phyloP scores from a whole-genome alignment of 345 rosid genomes.

The Citrus cavaleriei region DNA sequence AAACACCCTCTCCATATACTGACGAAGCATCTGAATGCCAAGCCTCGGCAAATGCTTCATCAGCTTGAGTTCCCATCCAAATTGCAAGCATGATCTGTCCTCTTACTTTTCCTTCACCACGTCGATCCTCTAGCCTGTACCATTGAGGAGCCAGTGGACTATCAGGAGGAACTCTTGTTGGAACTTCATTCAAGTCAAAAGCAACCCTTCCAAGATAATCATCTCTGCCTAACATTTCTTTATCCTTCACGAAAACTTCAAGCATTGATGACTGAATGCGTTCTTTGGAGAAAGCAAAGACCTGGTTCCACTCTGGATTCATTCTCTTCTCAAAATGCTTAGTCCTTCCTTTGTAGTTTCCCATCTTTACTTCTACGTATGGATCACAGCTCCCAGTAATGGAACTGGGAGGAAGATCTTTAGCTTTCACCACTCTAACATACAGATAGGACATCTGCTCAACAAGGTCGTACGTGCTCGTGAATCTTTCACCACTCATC shows the following conservation, averaged over 20 bases:
- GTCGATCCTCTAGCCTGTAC: slow-evolving; percentile 71
- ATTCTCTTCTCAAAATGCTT: slow-evolving; percentile 66
- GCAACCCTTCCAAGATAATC: slow-evolving; percentile 69
- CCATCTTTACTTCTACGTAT: slow-evolving; percentile 84
- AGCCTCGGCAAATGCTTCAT: slow-evolving; percentile 84
- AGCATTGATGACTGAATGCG: slow-evolving; percentile 69
- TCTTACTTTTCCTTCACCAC: slow-evolving; percentile 66
- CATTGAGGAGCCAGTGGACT: slow-evolving; percentile 94
- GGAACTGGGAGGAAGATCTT: slow-evolving; percentile 61
- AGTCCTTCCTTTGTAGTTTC: slow-evolving; percentile 89
- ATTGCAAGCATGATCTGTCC: slow-evolving; percentile 89
- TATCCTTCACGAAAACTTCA: slow-evolving; percentile 70
- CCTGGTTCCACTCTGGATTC: slow-evolving; percentile 93
- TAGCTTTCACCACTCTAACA: slow-evolving; percentile 73
- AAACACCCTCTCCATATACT: slow-evolving; percentile 61
- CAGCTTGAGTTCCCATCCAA: slow-evolving; percentile 96
- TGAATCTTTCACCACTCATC: slow-evolving; percentile 53
- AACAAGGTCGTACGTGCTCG: slow-evolving; percentile 72
- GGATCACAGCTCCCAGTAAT: slow-evolving; percentile 77
- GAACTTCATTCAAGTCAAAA: slow-evolving; percentile 78
- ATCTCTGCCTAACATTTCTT: slow-evolving; percentile 70
- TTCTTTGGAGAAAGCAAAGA: slow-evolving; percentile 83
- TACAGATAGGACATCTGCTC: slow-evolving; percentile 80
- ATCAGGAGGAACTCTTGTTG: slow-evolving; percentile 93
- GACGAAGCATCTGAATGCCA: slow-evolving; percentile 81